These are phyloP conservation scores for Coprinopsis cinerea DNA, from an alignment of 768 basidiomycete species.

Conservation along the genomic window DNA sequence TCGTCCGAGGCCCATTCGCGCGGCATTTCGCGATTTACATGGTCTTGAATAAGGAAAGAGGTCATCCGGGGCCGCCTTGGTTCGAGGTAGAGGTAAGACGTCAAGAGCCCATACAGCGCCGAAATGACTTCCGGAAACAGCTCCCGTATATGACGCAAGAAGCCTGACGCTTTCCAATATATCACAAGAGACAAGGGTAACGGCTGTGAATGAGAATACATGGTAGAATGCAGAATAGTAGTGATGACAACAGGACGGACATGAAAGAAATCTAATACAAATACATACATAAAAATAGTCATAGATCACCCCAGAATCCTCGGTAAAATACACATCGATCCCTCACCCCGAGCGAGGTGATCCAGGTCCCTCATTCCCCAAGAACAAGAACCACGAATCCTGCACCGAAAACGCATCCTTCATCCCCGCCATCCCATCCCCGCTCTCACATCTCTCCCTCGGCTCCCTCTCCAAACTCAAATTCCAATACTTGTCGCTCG, in stretches of 20 bases:
- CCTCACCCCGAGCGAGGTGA: neutral
- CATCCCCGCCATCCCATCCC: neutral
- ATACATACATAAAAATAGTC: too few species aligned
- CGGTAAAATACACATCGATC: too few species aligned
- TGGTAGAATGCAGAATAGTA: too few species aligned
- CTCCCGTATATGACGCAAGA: too few species aligned
- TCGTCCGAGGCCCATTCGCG: conserved; percentile 44
- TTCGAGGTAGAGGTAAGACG: neutral
- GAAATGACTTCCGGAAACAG: too few species aligned
- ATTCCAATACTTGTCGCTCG: conserved; percentile 78
- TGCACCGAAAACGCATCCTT: neutral
- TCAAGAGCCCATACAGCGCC: neutral
- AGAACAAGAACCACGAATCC: neutral
- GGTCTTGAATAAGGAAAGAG: conserved; percentile 66
- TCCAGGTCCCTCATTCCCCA: neutral
- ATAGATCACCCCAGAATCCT: too few species aligned
- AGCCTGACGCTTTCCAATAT: too few species aligned
- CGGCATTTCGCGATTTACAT: conserved; percentile 40
- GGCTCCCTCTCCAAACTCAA: conserved; percentile 84
- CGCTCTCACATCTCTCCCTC: conserved; percentile 77
- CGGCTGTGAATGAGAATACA: too few species aligned
- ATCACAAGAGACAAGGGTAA: too few species aligned
- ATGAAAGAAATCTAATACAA: too few species aligned
- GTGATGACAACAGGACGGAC: too few species aligned
- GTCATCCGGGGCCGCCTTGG: conserved; percentile 40